phyloP scores from a whole-genome alignment of 2,329 filamentous ascomycete species.

The Plenodomus tracheiphilus region DNA sequence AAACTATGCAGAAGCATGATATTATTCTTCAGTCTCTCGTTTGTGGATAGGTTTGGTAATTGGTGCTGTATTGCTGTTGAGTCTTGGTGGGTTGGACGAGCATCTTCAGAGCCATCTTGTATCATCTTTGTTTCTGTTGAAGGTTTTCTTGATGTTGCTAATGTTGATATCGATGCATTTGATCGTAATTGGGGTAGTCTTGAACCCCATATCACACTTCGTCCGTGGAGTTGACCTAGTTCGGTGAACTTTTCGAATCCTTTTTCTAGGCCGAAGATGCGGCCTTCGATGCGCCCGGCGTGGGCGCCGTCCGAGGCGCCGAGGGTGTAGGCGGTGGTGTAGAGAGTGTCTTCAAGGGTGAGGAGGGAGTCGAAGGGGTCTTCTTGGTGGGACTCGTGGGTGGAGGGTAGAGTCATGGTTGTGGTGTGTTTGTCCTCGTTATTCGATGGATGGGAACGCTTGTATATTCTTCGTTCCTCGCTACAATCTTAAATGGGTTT shows the following conservation, averaged over 20 bases:
- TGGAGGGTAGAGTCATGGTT: conserved; percentile 4
- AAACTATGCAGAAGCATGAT: conserved; percentile 74
- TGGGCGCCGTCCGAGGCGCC: conserved; percentile 75
- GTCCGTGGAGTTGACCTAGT: conserved; percentile 76
- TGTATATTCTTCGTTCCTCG: no score
- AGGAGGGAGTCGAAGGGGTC: conserved; percentile 62
- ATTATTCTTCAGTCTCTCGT: conserved; percentile 74
- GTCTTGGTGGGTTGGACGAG: no score
- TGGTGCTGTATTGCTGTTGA: not conserved
- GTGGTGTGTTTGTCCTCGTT: no score
- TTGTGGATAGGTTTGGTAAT: conserved; percentile 56
- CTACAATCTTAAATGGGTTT: no score
- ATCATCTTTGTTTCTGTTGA: no score
- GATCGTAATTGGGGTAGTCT: conserved; percentile 51
- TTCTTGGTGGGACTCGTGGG: conserved; percentile 6
- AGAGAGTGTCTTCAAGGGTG: conserved; percentile 70
- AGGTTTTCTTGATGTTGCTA: not conserved
- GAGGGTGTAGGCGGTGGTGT: conserved; percentile 76
- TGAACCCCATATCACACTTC: conserved; percentile 81
- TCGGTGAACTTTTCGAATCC: conserved; percentile 91
- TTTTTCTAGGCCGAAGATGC: conserved; percentile 86
- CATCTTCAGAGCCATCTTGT: no score
- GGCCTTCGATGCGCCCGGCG: conserved; percentile 84
- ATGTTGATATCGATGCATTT: not conserved
- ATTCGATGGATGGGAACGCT: no score